A percentile compares a stretch with the other conserved stretches of the same genome.
These are phyloP conservation scores for Phaeophleospora eucalypticola DNA, from an alignment of 2,329 filamentous ascomycete species.

Conservation along the genomic window DNA sequence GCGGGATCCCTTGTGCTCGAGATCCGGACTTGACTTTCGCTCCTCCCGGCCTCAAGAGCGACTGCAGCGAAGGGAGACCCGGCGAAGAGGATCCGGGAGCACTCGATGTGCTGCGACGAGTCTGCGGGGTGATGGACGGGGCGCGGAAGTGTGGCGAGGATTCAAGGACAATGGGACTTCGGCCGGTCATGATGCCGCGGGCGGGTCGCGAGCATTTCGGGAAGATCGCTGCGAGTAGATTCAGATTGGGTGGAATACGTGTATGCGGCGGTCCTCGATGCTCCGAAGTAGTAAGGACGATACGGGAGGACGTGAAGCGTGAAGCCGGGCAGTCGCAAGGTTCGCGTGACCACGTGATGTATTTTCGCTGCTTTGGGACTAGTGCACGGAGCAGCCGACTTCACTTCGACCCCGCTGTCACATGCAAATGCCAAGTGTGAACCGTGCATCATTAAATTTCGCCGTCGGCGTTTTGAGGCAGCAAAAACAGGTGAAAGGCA, in stretches of 20 bases:
- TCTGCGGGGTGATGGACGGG: conserved; percentile 20
- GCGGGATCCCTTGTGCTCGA: conserved; percentile 7
- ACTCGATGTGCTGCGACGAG: conserved; percentile 2
- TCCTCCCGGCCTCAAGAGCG: conserved; percentile 6
- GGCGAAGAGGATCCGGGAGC: conserved; percentile 17
- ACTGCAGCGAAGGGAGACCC: conserved; percentile 14
- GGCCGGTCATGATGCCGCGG: conserved; percentile 17
- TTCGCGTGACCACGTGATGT: too few species aligned
- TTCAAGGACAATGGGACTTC: conserved; percentile 22
- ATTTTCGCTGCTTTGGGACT: too few species aligned
- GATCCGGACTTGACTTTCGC: conserved; percentile 11
- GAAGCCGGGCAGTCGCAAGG: too few species aligned
- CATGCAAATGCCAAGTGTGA: too few species aligned
- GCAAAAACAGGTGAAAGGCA: too few species aligned
- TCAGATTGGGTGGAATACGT: background rate
- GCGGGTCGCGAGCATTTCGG: conserved; percentile 12
- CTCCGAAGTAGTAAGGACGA: too few species aligned
- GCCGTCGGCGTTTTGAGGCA: too few species aligned
- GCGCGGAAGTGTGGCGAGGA: conserved; percentile 20
- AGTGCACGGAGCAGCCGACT: too few species aligned
- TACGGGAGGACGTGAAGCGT: too few species aligned
- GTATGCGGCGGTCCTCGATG: too few species aligned
- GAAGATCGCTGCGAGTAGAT: background rate
- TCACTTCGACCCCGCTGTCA: too few species aligned
- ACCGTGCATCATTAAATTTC: too few species aligned